Evolutionary conservation across 805 yeast genomes (phyloP), one percentile per base, ranked within the genome.

Genomic region (Ogataea methylovora): DNA sequence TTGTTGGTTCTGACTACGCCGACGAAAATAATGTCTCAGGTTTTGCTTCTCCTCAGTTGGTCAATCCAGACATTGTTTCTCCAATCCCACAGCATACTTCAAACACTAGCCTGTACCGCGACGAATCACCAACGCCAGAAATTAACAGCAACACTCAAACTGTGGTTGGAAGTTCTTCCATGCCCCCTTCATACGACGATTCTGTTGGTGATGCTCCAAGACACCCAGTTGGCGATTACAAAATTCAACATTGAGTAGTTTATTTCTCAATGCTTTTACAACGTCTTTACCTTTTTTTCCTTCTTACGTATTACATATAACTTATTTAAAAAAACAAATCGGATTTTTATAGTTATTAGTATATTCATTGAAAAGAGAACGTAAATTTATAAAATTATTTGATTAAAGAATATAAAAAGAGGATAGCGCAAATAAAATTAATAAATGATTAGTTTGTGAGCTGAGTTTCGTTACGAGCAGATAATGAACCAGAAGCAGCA

Each of bases 401-500:
- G n/a, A 10, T 23, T 23, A 23, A 23, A 23, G 23, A 8, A 21
- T 10, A 23, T 23, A 23, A 9, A 17, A 8, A 4, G 8, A 5
- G 10, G 12, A 8, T 14, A 16, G 18, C 12, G 17, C 12, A 13
- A 5, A 13, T 11, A 11, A n/a, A 11, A 10, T 24, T 24, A 10
- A 7, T 7, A 24, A 26, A 26, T 13, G 21, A 14, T 40, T 35
- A 61, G 30, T 56, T 56, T 18, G 54, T 50, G 7, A 56, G 31
- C 34, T 60, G 65, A 12, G 42, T 42, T 24, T 56, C 55, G 23
- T 38, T 41, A 33, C 65, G 47, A n/a, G 34, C 38, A 1, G 51
- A 38, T 4, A 60, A 41, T 3, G 63, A 57, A 3, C 65, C 65
- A 11, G 54, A 41, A 22, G 51, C 60, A 18, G 46, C 38, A 33